Evolutionary conservation across 148 eudicot genomes (phyloP), one percentile per base, ranked within the genome.

Genomic region (Hydrangea macrophylla): DNA sequence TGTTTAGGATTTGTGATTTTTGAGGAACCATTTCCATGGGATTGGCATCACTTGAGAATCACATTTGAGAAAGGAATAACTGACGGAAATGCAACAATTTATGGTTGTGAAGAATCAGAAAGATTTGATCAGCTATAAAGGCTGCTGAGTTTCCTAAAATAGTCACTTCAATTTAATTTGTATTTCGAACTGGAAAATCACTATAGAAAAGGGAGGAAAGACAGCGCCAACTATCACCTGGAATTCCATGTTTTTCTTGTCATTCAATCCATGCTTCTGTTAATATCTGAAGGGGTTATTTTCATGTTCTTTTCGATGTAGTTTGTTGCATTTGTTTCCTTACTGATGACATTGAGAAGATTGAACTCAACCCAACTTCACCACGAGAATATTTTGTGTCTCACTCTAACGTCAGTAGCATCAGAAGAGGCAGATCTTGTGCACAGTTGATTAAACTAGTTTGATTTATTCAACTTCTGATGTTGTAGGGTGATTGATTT

Each of bases 401-500:
- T 11, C 3, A 42, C 36, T 32, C 57, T 64, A 28, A 50, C 28
- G 31, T 53, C 31, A 27, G 11, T 31, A 63, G 15, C 25, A 63
- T 37, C 10, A 48, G 23, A 20, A 36, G 50, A 12, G 69, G 36
- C 32, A 15, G 5, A 30, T 51, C 13, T 65, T 20, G 20, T 0
- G 20, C 53, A 51, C 23, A 18, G 20, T 6, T 35, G 22, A 28
- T 4, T 11, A 13, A 48, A n/a, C 13, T 28, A 32, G 59, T 40
- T 69, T 44, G 27, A 23, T 44, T 59, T 63, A 18, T 73, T 44
- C 56, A 62, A 51, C 59, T 70, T 70, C 60, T 68, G 32, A 36
- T 35, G 37, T 40, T 82, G 67, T 79, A 93, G 98, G 83, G 95
- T 88, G 85, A 70, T 93, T 82, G 88, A 93, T 80, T 93, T 93